Base-by-base conservation (phyloP, 2,329 filamentous ascomycete genomes). In the Apiospora saccharicola region DNA sequence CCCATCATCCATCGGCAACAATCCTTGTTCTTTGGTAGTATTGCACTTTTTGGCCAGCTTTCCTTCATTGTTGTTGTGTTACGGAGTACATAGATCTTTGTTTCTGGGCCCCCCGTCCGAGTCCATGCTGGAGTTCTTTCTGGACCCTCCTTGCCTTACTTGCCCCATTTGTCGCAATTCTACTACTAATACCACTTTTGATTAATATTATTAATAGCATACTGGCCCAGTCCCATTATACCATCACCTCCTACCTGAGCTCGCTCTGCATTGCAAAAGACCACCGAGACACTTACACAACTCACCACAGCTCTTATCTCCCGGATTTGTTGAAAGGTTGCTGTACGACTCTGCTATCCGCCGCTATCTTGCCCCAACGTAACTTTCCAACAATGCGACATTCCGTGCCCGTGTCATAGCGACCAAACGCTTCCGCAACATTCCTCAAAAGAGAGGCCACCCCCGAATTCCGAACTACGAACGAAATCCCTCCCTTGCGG, bases 21-120 rank as follows among this genome's bases (percentile, higher is more conserved):
- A 47, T 19, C 19, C 46, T 47, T 47, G 46, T 47, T n/a, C n/a
- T 22, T 46, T 49, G 46, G 22, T 49, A 22, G 6, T 47, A 47
- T 47, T 47, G 44, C 44, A 47, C 44, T 47, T 47, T 47, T 19
- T 68, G 30, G 30, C 71, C 73, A 70, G 70, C 72, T 69, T 71
- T 41, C 37, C 7, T 41, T 41, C 37, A 10, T 41, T 41, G 37
- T 41, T 61, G 46, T 49, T 69, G 47, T 69, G 34, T 70, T 69
- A 70, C n/a, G 41, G 46, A 51, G n/a, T 51, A 12, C 10, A 30
- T 53, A 16, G 24, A 53, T 53, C 49, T 53, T 53, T 53, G 49
- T 53, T 53, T 53, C 19, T 12, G 19, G 30, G 24, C 14, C 51
- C 51, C 24, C 51, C 19, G n/a, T n/a, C n/a, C n/a, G 2, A 24